Percentiles rank a stretch among this genome's conserved stretches.
Conservation (phyloP, 345 rosid species). For the Salix exigua region DNA sequence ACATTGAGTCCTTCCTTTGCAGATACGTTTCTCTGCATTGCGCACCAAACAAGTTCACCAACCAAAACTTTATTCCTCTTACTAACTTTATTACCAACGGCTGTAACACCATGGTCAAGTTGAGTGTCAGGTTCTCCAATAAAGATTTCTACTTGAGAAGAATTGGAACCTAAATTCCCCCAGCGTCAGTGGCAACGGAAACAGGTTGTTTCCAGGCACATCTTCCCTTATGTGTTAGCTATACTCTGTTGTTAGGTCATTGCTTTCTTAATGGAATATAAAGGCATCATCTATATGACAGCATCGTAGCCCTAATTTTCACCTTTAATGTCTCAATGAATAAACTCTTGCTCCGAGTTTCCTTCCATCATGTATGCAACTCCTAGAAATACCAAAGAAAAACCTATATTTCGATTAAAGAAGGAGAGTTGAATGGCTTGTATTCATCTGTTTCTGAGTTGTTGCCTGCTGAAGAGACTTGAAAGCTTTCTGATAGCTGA, state of each 20-base stretch:
- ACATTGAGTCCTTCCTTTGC: too few species aligned
- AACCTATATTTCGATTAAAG: too few species aligned
- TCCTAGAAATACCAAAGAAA: too few species aligned
- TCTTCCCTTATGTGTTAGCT: too few species aligned
- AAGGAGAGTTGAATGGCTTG: slow-evolving; percentile 19
- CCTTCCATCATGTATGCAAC: too few species aligned
- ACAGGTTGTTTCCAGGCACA: slow-evolving; percentile 15
- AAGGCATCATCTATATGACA: too few species aligned
- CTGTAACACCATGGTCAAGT: slow-evolving; percentile 30
- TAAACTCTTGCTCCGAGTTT: too few species aligned
- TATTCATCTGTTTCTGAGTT: slow-evolving; percentile 23
- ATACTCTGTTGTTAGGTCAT: too few species aligned
- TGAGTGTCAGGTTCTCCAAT: slow-evolving; percentile 23
- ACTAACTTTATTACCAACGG: slow-evolving; percentile 20
- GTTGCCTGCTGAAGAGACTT: slow-evolving; percentile 51
- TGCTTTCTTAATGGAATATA: too few species aligned
- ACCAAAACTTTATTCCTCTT: slow-evolving; percentile 22
- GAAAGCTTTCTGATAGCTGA: slow-evolving; percentile 64
- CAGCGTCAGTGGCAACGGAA: slow-evolving; percentile 30
- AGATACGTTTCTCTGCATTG: slow-evolving; percentile 23
- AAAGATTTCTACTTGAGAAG: slow-evolving; percentile 28
- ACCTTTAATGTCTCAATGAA: too few species aligned
- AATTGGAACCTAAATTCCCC: slow-evolving; percentile 25
- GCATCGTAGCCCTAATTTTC: too few species aligned
- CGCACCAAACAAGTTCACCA: slow-evolving; percentile 40